Conservation (phyloP, 2,329 filamentous ascomycete species). For the Phialophora macrospora region DNA sequence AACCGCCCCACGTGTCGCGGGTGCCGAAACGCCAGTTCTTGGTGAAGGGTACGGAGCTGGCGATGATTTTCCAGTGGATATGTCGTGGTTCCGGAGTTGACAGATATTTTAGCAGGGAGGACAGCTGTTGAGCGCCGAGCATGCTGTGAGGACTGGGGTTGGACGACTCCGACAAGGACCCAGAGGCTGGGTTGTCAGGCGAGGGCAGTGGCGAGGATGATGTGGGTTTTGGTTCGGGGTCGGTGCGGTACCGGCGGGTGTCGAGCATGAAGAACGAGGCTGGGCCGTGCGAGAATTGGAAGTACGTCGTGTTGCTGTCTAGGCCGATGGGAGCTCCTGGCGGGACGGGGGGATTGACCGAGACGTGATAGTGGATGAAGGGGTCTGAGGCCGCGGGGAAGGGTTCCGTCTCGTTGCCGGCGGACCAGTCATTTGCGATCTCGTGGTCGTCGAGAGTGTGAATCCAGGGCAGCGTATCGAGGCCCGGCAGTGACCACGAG, state of each 20-base stretch:
- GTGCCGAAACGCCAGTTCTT: constrained; percentile 95
- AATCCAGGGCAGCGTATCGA: constrained; percentile 88
- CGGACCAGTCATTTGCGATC: constrained; percentile 88
- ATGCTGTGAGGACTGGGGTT: constrained; percentile 64
- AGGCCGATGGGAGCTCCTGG: constrained; percentile 57
- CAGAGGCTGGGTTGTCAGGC: constrained; percentile 21
- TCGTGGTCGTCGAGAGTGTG: constrained; percentile 97
- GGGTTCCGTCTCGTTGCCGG: constrained; percentile 76
- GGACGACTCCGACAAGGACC: constrained; percentile 10
- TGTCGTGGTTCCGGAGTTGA: constrained; percentile 71
- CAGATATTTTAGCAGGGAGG: constrained; percentile 79
- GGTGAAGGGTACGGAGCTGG: constrained; percentile 90
- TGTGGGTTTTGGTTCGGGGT: constrained; percentile 40
- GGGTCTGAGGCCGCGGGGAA: constrained; percentile 81
- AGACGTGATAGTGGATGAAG: constrained; percentile 83
- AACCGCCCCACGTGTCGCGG: constrained; percentile 92
- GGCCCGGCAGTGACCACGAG: constrained; percentile 74
- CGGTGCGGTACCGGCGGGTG: constrained; percentile 80
- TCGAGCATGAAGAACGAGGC: constrained; percentile 95
- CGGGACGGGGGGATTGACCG: constrained; percentile 75
- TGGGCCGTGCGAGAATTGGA: constrained; percentile 85
- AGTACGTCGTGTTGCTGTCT: constrained; percentile 72
- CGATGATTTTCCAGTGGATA: constrained; percentile 90
- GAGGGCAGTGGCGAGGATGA: neutral
- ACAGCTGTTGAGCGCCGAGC: constrained; percentile 78